phyloP scores from a whole-genome alignment of 441 rosid genomes.

The Adansonia madagascariensis region DNA sequence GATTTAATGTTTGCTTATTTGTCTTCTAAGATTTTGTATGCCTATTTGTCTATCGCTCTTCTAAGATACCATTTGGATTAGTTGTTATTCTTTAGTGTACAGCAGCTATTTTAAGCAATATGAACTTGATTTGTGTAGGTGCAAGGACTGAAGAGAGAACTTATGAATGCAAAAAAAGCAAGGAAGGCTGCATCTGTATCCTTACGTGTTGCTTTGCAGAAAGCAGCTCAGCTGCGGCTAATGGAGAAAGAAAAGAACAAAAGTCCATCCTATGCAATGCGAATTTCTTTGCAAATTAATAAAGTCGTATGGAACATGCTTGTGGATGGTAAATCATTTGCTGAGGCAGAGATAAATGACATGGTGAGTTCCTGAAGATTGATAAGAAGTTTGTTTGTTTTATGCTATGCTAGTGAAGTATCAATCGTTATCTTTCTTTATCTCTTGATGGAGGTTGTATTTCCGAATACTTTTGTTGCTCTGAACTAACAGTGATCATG shows the following conservation, averaged over 20 bases:
- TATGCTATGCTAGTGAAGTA: neutral
- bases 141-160: conserved; percentile 72
- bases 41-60: neutral
- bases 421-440: neutral
- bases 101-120: conserved; percentile 19
- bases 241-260: conserved; percentile 97
- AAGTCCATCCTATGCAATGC: conserved; percentile 98
- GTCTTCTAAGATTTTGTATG: neutral
- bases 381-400: neutral
- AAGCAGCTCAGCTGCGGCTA: conserved; percentile 82
- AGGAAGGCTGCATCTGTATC: conserved; percentile 77
- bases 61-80: conserved; percentile 16
- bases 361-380: conserved; percentile 64
- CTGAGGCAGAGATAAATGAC: conserved; percentile 98
- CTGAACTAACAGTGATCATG: conserved; percentile 6
- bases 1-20: neutral
- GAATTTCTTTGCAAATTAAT: conserved; percentile 79
- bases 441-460: conserved; percentile 11
- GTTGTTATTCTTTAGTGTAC: conserved; percentile 13
- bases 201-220: conserved; percentile 73
- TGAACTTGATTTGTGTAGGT: conserved; percentile 50
- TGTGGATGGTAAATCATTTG: conserved; percentile 93
- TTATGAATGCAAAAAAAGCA: conserved; percentile 62
- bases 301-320: conserved; percentile 98
- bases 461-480: neutral